A percentile compares a stretch with the other conserved stretches of the same genome.
Evolutionary conservation across 2,329 filamentous ascomycete genomes (phyloP).

Genomic region (Trichophyton mentagrophytes): DNA sequence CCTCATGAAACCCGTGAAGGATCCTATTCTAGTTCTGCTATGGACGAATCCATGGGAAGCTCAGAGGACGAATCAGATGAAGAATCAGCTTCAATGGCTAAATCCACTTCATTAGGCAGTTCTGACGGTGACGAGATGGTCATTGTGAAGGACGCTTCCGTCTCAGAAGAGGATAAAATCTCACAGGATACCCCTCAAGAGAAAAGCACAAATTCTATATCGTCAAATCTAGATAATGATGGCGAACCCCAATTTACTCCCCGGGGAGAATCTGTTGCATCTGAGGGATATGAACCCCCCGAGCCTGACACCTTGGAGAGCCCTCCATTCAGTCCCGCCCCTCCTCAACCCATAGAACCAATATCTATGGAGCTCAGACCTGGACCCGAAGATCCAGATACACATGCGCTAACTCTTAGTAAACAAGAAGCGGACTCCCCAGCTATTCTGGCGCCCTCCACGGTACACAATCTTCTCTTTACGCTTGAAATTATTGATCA

Average conservation of each 20-base stretch:
- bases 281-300: conserved; percentile 47
- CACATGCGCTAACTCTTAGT: conserved; percentile 23
- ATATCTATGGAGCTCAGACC: conserved; percentile 16
- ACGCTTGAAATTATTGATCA: neutral
- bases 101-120: neutral
- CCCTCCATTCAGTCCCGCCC: conserved; percentile 33
- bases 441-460: conserved; percentile 18
- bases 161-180: neutral
- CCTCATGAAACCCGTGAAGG: conserved; percentile 10
- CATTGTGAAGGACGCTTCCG: neutral
- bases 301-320: conserved; percentile 28
- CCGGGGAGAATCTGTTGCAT: conserved; percentile 24
- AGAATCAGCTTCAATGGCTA: neutral
- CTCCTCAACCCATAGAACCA: conserved; percentile 22
- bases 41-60: conserved; percentile 28
- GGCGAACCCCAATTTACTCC: conserved; percentile 8
- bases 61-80: conserved; percentile 5
- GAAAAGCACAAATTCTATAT: neutral
- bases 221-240: conserved; percentile 5
- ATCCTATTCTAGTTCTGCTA: conserved; percentile 23
- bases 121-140: neutral
- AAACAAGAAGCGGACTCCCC: conserved; percentile 20
- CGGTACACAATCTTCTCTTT: neutral
- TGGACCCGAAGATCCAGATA: conserved; percentile 15
- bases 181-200: neutral